Evolutionary conservation across 345 rosid species (phyloP).

Genomic region (Eucalyptus globulus): DNA sequence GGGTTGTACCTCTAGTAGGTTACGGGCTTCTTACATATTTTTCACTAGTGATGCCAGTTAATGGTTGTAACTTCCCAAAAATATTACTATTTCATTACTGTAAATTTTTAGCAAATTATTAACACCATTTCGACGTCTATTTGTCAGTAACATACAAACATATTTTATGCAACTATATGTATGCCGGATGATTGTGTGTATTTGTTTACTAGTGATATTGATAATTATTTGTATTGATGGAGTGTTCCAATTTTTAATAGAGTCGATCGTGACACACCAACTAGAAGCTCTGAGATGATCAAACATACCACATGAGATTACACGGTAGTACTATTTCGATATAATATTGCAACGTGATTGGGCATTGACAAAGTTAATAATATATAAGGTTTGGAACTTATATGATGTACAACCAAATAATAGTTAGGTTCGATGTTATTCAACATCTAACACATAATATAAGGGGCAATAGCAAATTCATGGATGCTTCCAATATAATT

Average conservation of each 20-base stretch:
- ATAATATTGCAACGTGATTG: too few species aligned
- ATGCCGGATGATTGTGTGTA: accelerated
- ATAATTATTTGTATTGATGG: too few species aligned
- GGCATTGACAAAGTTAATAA: too few species aligned
- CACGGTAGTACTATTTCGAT: accelerated
- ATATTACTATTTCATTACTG: accelerated
- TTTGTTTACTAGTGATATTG: neutral
- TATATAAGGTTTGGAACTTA: too few species aligned
- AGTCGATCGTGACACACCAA: accelerated
- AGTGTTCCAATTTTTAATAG: too few species aligned
- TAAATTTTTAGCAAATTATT: too few species aligned
- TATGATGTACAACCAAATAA: too few species aligned
- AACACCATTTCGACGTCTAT: accelerated
- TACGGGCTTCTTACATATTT: too few species aligned
- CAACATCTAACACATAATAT: neutral
- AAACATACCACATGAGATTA: too few species aligned
- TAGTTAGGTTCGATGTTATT: accelerated
- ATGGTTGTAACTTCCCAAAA: neutral
- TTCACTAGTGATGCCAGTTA: too few species aligned
- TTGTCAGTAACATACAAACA: too few species aligned
- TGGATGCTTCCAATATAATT: neutral
- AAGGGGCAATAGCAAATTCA: neutral
- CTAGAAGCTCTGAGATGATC: neutral
- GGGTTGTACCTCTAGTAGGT: too few species aligned
- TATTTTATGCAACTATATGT: neutral